These are phyloP conservation scores for Candida railenensis DNA, from an alignment of 805 yeast genomes.

Conservation along the genomic window DNA sequence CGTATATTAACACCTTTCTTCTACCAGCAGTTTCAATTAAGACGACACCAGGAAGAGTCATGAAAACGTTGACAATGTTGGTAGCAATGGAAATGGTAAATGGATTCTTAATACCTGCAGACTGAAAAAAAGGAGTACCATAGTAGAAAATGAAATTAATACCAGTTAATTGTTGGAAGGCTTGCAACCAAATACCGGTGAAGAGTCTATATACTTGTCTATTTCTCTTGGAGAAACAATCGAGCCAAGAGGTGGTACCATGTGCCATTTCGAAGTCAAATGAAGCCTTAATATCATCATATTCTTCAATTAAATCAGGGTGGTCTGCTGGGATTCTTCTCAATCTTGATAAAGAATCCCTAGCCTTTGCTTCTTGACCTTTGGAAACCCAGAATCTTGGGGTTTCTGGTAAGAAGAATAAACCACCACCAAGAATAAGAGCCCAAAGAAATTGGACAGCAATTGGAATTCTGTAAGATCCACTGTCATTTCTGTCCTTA, in stretches of 20 bases:
- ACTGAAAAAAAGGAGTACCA: constrained; percentile 77
- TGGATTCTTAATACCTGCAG: constrained; percentile 58
- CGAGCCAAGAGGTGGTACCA: constrained; percentile 49
- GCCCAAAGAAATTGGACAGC: constrained; percentile 41
- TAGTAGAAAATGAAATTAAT: constrained; percentile 88
- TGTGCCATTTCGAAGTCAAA: constrained; percentile 66
- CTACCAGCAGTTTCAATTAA: constrained; percentile 53
- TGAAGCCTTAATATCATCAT: constrained; percentile 73
- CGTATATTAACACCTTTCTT: constrained; percentile 57
- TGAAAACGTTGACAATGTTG: constrained; percentile 38
- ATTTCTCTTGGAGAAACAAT: constrained; percentile 61
- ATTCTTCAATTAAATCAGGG: constrained; percentile 64
- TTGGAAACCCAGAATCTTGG: constrained; percentile 37
- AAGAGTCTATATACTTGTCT: constrained; percentile 47
- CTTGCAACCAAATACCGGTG: constrained; percentile 72
- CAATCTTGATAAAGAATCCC: constrained; percentile 29
- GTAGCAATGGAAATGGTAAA: constrained; percentile 40
- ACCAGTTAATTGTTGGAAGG: constrained; percentile 88
- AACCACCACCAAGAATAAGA: constrained; percentile 30
- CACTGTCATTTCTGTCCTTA: constrained; percentile 30
- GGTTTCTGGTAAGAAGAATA: constrained; percentile 35
- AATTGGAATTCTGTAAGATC: constrained; percentile 42
- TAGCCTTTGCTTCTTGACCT: constrained; percentile 24
- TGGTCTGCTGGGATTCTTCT: constrained; percentile 59
- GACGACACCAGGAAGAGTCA: constrained; percentile 36